Evolutionary conservation across 352 stramenopile species (phyloP).

Genomic region (Globisporangium cystogenes): DNA sequence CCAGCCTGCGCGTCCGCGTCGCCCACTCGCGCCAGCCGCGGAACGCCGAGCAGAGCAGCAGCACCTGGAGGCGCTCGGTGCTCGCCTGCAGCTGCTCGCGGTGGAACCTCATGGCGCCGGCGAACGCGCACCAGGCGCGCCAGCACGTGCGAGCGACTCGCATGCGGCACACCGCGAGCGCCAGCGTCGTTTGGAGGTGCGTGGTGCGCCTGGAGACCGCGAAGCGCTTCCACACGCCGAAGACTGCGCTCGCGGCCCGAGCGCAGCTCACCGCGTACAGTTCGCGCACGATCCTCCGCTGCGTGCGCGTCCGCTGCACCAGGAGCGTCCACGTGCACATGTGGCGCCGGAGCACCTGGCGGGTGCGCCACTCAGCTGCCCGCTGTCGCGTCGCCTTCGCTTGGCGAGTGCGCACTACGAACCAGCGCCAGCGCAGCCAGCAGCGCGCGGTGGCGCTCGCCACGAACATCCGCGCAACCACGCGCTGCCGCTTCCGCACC

Average conservation of each 20-base stretch:
- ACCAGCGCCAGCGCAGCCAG: constrained; percentile 7
- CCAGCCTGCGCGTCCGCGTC: constrained; percentile 22
- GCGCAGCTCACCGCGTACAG: constrained; percentile 25
- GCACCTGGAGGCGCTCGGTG: constrained; percentile 52
- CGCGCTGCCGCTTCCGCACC: neutral
- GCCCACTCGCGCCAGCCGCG: constrained; percentile 41
- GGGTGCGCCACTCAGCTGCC: neutral
- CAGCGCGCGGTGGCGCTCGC: neutral
- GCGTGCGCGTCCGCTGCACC: constrained; percentile 3
- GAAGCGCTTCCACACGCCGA: constrained; percentile 24
- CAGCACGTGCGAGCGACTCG: constrained; percentile 11
- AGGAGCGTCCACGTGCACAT: constrained; percentile 22
- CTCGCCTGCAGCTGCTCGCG: constrained; percentile 38
- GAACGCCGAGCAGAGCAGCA: constrained; percentile 53
- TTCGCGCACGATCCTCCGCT: constrained; percentile 18
- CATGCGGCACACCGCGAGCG: constrained; percentile 14
- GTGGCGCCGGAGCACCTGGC: neutral
- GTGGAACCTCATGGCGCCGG: constrained; percentile 14
- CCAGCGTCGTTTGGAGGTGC: constrained; percentile 20
- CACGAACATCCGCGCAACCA: neutral
- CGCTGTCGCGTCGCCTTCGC: neutral
- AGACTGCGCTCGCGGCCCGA: constrained; percentile 18
- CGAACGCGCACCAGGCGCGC: constrained; percentile 21
- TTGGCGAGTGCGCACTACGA: neutral
- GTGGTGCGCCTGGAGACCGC: constrained; percentile 14